phyloP scores from a whole-genome alignment of 2,329 filamentous ascomycete genomes.

The Microcyclospora pomicola region DNA sequence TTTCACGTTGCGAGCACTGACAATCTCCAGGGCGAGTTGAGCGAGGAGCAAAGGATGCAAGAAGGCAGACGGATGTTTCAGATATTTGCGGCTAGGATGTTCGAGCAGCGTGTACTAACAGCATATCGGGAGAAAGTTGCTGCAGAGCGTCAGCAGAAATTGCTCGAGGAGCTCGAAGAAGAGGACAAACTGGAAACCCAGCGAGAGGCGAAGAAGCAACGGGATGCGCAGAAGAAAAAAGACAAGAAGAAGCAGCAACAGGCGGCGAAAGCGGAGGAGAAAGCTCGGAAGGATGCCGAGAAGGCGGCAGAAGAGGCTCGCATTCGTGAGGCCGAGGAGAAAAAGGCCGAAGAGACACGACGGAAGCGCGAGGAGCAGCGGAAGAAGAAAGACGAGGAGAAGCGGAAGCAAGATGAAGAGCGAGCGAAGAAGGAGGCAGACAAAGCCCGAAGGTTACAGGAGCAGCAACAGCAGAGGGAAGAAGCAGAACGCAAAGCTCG shows the following conservation, averaged over 20 bases:
- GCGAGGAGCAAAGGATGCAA: conserved; percentile 96
- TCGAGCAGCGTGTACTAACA: conserved; percentile 88
- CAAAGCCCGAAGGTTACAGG: conserved; percentile 60
- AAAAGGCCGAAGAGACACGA: conserved; percentile 66
- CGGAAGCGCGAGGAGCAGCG: conserved; percentile 78
- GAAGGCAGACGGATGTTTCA: conserved; percentile 98
- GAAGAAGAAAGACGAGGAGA: conserved; percentile 80
- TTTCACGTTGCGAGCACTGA: conserved; percentile 23
- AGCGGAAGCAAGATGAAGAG: conserved; percentile 82
- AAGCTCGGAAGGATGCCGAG: conserved; percentile 73
- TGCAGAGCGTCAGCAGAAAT: conserved; percentile 75
- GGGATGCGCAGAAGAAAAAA: conserved; percentile 88
- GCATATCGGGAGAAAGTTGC: conserved; percentile 98
- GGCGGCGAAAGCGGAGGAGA: conserved; percentile 79
- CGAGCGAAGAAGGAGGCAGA: conserved; percentile 73
- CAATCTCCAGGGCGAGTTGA: conserved; percentile 69
- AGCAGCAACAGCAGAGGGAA: conserved; percentile 73
- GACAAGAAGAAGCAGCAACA: conserved; percentile 86
- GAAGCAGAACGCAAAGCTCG: conserved; percentile 74
- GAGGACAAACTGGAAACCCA: conserved; percentile 64
- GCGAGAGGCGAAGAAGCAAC: conserved; percentile 82
- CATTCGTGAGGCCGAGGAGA: conserved; percentile 59
- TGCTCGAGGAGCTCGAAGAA: conserved; percentile 82
- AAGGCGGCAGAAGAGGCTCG: conserved; percentile 77
- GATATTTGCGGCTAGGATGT: conserved; percentile 98